Evolutionary conservation across 805 yeast genomes (phyloP).

Genomic region (Kluyveromyces siamensis): DNA sequence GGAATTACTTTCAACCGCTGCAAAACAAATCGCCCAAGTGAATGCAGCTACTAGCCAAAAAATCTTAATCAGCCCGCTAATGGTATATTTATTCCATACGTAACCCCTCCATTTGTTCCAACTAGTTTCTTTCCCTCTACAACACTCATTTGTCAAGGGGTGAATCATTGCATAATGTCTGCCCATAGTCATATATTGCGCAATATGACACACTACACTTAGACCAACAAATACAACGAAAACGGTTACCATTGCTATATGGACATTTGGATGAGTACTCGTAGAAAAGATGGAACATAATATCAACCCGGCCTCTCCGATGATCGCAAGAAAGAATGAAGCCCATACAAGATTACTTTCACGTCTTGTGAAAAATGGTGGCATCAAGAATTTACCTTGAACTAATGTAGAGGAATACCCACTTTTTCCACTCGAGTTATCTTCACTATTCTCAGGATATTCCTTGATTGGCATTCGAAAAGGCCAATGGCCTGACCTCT

Average conservation of each 20-base stretch:
- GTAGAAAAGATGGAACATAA: slow-evolving; percentile 71
- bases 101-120: slow-evolving; percentile 29
- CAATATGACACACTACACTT: slow-evolving; percentile 36
- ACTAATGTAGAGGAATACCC: slow-evolving; percentile 13
- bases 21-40: slow-evolving; percentile 62
- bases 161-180: slow-evolving; percentile 33
- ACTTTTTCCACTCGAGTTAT: slow-evolving; percentile 6
- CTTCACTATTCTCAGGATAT: neutral
- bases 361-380: slow-evolving; percentile 32
- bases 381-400: slow-evolving; percentile 21
- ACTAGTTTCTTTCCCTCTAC: slow-evolving; percentile 5
- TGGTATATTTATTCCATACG: slow-evolving; percentile 36
- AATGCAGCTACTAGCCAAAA: slow-evolving; percentile 62
- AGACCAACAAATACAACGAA: slow-evolving; percentile 63
- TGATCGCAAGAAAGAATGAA: slow-evolving; percentile 35
- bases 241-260: slow-evolving; percentile 58
- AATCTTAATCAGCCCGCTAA: slow-evolving; percentile 44
- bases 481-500: slow-evolving; percentile 46
- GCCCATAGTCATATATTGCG: slow-evolving; percentile 41
- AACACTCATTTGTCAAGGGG: slow-evolving; percentile 18
- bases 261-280: slow-evolving; percentile 43
- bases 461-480: slow-evolving; percentile 3
- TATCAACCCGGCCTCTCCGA: slow-evolving; percentile 66
- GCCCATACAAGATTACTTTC: slow-evolving; percentile 35
- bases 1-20: slow-evolving; percentile 35